A percentile compares a stretch with the other conserved stretches of the same genome.
Conservation (phyloP, 1,139 yeast species). For the Ogataea hybrid region DNA sequence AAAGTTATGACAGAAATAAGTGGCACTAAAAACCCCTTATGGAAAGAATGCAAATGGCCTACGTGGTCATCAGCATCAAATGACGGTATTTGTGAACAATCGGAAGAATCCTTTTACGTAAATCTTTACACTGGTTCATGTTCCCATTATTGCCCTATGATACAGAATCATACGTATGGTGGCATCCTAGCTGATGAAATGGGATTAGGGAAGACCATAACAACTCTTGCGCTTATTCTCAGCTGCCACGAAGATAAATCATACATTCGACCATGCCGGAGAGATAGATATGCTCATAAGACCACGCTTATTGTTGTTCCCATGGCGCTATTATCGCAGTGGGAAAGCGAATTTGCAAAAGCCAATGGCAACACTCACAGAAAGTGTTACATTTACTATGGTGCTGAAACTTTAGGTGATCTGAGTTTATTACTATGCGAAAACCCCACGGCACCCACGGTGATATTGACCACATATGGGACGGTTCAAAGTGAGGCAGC, state of each 20-base stretch:
- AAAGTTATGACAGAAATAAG: slow-evolving; percentile 26
- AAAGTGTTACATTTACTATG: slow-evolving; percentile 67
- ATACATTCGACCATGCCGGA: slow-evolving; percentile 3
- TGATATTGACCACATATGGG: slow-evolving; percentile 85
- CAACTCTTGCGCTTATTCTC: slow-evolving; percentile 71
- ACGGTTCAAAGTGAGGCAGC: slow-evolving; percentile 75
- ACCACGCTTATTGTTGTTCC: slow-evolving; percentile 87
- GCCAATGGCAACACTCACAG: slow-evolving; percentile 49
- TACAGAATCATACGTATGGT: slow-evolving; percentile 61
- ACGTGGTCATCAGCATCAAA: slow-evolving; percentile 26
- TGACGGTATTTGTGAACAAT: neutral
- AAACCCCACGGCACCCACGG: slow-evolving; percentile 54
- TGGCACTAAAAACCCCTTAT: slow-evolving; percentile 78
- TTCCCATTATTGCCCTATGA: slow-evolving; percentile 62
- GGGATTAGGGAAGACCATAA: slow-evolving; percentile 94
- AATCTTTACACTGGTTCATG: slow-evolving; percentile 84
- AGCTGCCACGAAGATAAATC: slow-evolving; percentile 53
- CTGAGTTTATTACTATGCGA: slow-evolving; percentile 44
- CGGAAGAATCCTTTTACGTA: slow-evolving; percentile 53
- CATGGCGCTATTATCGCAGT: slow-evolving; percentile 85
- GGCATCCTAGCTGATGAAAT: slow-evolving; percentile 97
- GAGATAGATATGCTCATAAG: slow-evolving; percentile 53
- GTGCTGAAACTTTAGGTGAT: slow-evolving; percentile 53
- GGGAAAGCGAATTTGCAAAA: slow-evolving; percentile 79
- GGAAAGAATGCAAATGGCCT: slow-evolving; percentile 86